Evolutionary conservation across 1,139 yeast species (phyloP).

Genomic region (Pichia norvegensis): DNA sequence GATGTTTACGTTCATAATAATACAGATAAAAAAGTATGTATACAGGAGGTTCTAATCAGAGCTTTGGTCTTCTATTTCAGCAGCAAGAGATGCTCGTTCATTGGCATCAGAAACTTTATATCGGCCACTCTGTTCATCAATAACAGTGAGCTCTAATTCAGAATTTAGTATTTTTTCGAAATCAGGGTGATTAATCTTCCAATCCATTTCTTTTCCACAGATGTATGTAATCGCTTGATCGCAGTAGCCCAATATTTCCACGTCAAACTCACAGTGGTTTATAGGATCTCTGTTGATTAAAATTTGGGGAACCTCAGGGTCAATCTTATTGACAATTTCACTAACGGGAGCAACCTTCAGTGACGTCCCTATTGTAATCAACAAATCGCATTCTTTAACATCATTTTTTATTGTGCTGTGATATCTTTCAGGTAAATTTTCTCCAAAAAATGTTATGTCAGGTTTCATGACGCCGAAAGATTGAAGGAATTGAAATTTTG

Average conservation of each 20-base stretch:
- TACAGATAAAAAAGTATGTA: not conserved
- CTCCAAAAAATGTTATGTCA: conserved; percentile 92
- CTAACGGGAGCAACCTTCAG: conserved; percentile 95
- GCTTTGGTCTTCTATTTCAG: not conserved
- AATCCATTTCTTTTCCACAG: conserved; percentile 46
- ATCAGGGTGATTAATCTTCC: conserved; percentile 59
- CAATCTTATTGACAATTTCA: conserved; percentile 72
- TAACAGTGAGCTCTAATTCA: conserved; percentile 23
- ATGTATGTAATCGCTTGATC: conserved; percentile 77
- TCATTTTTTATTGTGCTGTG: conserved; percentile 57
- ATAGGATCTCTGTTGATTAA: conserved; percentile 76
- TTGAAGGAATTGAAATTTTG: conserved; percentile 27
- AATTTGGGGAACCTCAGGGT: conserved; percentile 70
- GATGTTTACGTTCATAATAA: not conserved
- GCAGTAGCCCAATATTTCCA: conserved; percentile 73
- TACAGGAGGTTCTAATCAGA: not conserved
- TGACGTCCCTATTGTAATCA: conserved; percentile 89
- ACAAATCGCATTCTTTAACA: conserved; percentile 62
- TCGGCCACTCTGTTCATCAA: conserved; percentile 28
- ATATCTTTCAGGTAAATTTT: conserved; percentile 68
- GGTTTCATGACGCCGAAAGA: conserved; percentile 91
- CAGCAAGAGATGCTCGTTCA: conserved; percentile 14
- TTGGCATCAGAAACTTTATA: conserved; percentile 27
- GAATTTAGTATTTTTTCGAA: conserved; percentile 27
- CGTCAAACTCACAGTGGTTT: conserved; percentile 74